phyloP scores from a whole-genome alignment of 768 basidiomycete genomes.

The Omphalotus guepiniiformis region DNA sequence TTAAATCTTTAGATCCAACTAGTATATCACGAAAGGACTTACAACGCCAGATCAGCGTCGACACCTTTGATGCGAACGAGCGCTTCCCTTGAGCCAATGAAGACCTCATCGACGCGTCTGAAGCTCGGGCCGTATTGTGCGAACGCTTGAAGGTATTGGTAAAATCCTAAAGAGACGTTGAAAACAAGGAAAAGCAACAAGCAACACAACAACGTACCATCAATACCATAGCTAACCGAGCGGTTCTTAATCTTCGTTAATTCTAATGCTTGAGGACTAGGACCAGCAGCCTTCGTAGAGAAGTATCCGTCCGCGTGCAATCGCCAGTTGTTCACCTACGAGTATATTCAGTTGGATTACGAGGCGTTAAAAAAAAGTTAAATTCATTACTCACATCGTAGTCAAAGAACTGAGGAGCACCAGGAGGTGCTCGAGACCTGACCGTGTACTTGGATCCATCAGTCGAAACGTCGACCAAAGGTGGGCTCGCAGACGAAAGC shows the following conservation, averaged over 20 bases:
- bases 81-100: slow-evolving; percentile 14
- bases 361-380: no score
- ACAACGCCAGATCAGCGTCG: slow-evolving; percentile 3
- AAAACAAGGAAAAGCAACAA: no score
- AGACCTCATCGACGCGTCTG: not conserved
- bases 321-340: no score
- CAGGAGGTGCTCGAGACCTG: not conserved
- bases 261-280: slow-evolving; percentile 1
- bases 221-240: no score
- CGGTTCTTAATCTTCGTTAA: not conserved
- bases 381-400: no score
- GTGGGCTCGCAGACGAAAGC: not conserved
- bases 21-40: not conserved
- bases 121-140: not conserved
- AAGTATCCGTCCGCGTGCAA: slow-evolving; percentile 4
- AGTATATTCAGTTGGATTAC: no score
- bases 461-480: not conserved
- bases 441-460: slow-evolving; percentile 2
- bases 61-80: slow-evolving; percentile 22
- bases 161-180: no score
- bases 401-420: no score
- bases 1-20: not conserved
- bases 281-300: not conserved
- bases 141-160: no score
- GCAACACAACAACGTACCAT: not conserved